Conservation (phyloP, 306 rosid genomes). For the Quillaja saponaria region DNA sequence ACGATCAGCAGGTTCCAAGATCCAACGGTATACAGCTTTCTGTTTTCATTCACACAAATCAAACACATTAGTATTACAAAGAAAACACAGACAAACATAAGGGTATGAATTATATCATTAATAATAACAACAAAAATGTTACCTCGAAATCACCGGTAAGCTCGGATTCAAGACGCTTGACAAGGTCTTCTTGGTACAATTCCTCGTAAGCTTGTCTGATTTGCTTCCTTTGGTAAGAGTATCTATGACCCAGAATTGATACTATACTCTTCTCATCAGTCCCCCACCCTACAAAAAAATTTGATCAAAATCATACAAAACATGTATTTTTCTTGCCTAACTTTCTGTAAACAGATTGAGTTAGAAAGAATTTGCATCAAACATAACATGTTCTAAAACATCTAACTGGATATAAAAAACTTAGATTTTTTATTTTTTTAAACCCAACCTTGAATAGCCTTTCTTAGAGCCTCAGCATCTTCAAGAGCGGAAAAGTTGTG, state of each 20-base stretch:
- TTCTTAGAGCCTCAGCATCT: constrained; percentile 67
- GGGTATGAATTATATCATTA: too few relatives aligned
- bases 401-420: too few relatives aligned
- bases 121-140: background rate
- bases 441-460: constrained; percentile 58
- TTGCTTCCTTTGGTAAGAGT: constrained; percentile 48
- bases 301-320: background rate
- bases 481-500: constrained; percentile 42
- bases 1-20: constrained; percentile 69
- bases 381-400: too few relatives aligned
- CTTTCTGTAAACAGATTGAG: too few relatives aligned
- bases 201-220: constrained; percentile 52
- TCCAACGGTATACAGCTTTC: constrained; percentile 86
- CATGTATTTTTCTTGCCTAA: background rate
- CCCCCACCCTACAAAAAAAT: constrained; percentile 63
- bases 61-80: too few relatives aligned
- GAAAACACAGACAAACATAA: too few relatives aligned
- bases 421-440: too few relatives aligned
- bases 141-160: constrained; percentile 81
- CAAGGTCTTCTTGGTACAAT: constrained; percentile 46
- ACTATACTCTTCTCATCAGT: constrained; percentile 74
- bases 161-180: constrained; percentile 77
- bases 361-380: too few relatives aligned
- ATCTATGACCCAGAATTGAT: constrained; percentile 56
- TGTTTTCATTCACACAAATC: constrained; percentile 9